phyloP scores from a whole-genome alignment of 371 early-diverging fungal genomes.

The Conidiobolus incongruus region DNA sequence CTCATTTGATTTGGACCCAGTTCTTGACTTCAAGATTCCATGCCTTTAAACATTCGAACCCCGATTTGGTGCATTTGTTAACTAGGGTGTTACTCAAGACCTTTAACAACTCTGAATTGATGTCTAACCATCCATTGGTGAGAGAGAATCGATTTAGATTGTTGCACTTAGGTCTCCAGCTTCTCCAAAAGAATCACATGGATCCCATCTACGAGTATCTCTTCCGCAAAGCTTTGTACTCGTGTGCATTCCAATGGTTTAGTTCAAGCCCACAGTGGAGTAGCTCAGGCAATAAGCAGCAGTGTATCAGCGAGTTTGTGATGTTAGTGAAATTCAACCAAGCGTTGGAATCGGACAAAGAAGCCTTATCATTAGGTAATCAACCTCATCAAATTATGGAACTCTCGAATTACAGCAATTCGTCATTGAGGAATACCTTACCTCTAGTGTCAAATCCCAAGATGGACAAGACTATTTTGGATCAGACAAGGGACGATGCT shows the following conservation, averaged over 20 bases:
- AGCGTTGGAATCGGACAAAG: conserved; percentile 35
- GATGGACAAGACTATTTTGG: not conserved
- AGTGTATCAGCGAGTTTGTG: conserved; percentile 33
- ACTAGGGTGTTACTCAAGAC: conserved; percentile 52
- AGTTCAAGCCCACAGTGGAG: conserved; percentile 37
- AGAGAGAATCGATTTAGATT: conserved; percentile 59
- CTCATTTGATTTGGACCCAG: conserved; percentile 65
- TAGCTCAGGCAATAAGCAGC: conserved; percentile 39
- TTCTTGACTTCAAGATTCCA: conserved; percentile 69
- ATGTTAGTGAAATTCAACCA: conserved; percentile 39
- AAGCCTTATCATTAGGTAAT: conserved; percentile 11
- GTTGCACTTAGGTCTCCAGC: conserved; percentile 46
- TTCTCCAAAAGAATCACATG: conserved; percentile 39
- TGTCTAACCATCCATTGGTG: conserved; percentile 42
- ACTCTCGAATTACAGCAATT: no score
- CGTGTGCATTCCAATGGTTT: conserved; percentile 54
- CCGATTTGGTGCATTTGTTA: conserved; percentile 44
- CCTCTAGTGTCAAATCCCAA: not conserved
- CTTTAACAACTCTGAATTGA: conserved; percentile 11
- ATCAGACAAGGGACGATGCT: conserved; percentile 3
- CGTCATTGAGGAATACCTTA: not conserved
- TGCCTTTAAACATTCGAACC: conserved; percentile 45
- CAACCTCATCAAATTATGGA: not conserved
- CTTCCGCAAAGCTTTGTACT: conserved; percentile 33
- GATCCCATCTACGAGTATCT: conserved; percentile 37